These are phyloP conservation scores for Pugionium cornutum DNA, from an alignment of 345 rosid genomes.

Conservation along the genomic window DNA sequence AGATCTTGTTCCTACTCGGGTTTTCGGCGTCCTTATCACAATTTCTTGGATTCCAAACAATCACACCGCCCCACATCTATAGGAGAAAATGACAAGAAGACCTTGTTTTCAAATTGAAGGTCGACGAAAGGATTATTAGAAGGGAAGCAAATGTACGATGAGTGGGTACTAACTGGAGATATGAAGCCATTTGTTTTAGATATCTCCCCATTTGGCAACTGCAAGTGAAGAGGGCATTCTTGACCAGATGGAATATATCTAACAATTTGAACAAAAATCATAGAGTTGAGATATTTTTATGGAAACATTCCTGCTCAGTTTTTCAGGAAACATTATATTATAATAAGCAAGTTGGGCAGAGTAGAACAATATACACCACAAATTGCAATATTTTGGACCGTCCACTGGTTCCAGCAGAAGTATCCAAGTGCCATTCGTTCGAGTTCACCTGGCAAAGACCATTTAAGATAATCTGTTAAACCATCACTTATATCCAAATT, in stretches of 20 bases:
- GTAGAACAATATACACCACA: constrained; percentile 80
- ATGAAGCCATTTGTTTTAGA: constrained; percentile 89
- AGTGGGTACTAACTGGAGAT: constrained; percentile 74
- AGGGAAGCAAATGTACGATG: constrained; percentile 23
- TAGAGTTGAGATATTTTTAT: constrained; percentile 18
- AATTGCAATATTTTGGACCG: constrained; percentile 91
- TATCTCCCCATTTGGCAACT: constrained; percentile 80
- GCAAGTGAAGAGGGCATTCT: constrained; percentile 86
- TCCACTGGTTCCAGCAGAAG: constrained; percentile 89
- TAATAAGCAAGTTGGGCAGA: constrained; percentile 27
- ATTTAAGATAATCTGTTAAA: constrained; percentile 24
- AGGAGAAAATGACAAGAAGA: constrained; percentile 17
- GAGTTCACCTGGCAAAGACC: constrained; percentile 71
- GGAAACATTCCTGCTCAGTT: constrained; percentile 5
- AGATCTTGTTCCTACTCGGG: constrained; percentile 48
- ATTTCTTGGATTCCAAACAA: constrained; percentile 73
- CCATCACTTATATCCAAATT: constrained; percentile 9
- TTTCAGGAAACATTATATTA: constrained; percentile 1
- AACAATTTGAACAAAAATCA: constrained; percentile 34
- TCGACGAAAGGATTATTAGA: constrained; percentile 15
- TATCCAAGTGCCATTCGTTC: constrained; percentile 96
- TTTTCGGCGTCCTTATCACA: constrained; percentile 54
- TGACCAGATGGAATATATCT: constrained; percentile 86
- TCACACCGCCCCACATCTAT: constrained; percentile 98
- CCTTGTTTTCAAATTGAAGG: neutral